A percentile compares a stretch with the other conserved stretches of the same genome.
Evolutionary conservation across 768 basidiomycete genomes (phyloP).

Genomic region (Tylopilus intermedius): DNA sequence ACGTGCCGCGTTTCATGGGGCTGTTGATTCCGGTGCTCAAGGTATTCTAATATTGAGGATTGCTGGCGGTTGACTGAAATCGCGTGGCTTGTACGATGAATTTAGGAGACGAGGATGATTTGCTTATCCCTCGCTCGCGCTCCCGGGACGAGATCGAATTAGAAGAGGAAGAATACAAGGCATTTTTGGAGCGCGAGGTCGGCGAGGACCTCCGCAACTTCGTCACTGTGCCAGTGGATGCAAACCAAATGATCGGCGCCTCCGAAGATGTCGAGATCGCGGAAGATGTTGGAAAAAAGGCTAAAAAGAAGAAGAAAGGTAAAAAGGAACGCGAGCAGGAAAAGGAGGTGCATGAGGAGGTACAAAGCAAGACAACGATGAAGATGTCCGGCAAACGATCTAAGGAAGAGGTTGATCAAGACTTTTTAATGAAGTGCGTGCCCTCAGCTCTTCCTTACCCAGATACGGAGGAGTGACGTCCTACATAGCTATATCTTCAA

Average conservation of each 20-base stretch:
- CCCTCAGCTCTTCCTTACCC: neutral
- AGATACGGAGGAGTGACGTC: neutral
- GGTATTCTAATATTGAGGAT: conserved; percentile 7
- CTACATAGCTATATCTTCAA: conserved; percentile 83
- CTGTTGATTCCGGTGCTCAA: conserved; percentile 16
- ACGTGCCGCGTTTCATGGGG: conserved; percentile 72
- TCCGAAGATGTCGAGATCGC: conserved; percentile 25
- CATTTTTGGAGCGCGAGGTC: conserved; percentile 77
- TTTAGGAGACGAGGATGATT: conserved; percentile 52
- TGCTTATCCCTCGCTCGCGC: conserved; percentile 72
- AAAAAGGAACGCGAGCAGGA: conserved; percentile 32
- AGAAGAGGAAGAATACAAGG: conserved; percentile 83
- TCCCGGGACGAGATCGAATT: conserved; percentile 68
- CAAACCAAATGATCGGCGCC: conserved; percentile 8
- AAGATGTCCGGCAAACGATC: conserved; percentile 24
- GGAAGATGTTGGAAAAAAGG: conserved; percentile 24
- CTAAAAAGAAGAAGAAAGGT: conserved; percentile 32
- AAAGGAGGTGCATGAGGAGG: conserved; percentile 23
- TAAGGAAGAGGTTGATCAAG: conserved; percentile 69
- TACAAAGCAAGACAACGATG: conserved; percentile 19
- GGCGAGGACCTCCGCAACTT: conserved; percentile 68
- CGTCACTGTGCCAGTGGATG: conserved; percentile 44
- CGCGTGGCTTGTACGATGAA: neutral
- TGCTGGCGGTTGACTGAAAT: neutral
- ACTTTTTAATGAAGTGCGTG: conserved; percentile 85